Evolutionary conservation across 805 yeast genomes (phyloP), one percentile per base, ranked within the genome.

Genomic region (Starmerella ratchasimensis): DNA sequence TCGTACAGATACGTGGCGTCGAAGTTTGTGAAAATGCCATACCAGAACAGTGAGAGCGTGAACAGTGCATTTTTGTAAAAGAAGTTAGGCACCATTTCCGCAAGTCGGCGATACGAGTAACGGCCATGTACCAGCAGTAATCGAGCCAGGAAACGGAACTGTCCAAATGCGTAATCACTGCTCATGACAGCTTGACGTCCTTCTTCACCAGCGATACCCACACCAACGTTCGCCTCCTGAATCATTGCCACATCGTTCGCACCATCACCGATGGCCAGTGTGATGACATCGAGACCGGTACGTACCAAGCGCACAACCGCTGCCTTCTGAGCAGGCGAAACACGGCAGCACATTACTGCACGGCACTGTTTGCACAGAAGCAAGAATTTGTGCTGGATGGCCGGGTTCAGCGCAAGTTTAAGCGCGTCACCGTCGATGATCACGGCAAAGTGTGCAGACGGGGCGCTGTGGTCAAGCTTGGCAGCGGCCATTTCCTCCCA

Each of bases 211-310:
- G 86, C 88, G 50, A 80, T 80, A 44, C 93, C 93, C 27, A 80
- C 74, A 42, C 93, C 93, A 17, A 80, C 76, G 55, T 80, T 76
- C 4, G 93, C 88, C 22, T 80, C 78, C 53, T 80, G 93, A 44
- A 80, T 80, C 93, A 80, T 80, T 8, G 93, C 82, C 31, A 80
- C 93, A 57, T 80, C 93, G 51, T 80, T 80, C 16, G 93, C 81
- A 43, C 93, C 93, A 55, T 80, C 93, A 27, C 93, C 93, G 54
- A 80, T 75, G 0, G 88, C 81, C 40, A 80, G 65, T 1, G 90
- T 80, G 77, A 80, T 78, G 26, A 80, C 90, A 24, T 68, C 64
- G 42, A 80, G 64, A 6, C 69, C 66, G 25, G 64, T 61, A 52
- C 77, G 76, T n/a, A 80, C 86, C 57, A 76, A 59, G 37, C 62